A percentile compares a stretch with the other conserved stretches of the same genome.
These are phyloP conservation scores for Ganoderma resinaceum DNA, from an alignment of 1,284 basidiomycete genomes.

Conservation along the genomic window DNA sequence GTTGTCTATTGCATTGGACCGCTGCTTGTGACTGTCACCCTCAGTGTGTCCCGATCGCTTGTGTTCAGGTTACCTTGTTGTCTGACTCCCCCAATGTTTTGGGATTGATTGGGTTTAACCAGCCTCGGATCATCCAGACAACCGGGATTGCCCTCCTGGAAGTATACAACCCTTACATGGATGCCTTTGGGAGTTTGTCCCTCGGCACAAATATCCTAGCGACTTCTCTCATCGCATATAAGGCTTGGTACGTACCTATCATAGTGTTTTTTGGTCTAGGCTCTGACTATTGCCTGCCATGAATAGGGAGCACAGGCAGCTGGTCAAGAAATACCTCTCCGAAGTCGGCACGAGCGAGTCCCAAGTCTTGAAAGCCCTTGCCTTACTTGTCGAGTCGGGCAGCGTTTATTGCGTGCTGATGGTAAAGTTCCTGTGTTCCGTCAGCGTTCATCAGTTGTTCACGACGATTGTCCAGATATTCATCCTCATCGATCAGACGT, in stretches of 20 bases:
- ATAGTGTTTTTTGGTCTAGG: too few relatives aligned
- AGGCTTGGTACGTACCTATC: slow-evolving; percentile 2
- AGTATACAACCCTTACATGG: background rate
- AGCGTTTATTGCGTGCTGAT: background rate
- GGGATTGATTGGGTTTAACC: too few relatives aligned
- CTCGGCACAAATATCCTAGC: background rate
- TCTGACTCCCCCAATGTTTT: background rate
- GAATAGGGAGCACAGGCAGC: too few relatives aligned
- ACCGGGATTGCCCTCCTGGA: too few relatives aligned
- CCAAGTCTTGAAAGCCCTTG: background rate
- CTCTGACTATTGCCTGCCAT: too few relatives aligned
- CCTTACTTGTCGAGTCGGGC: background rate
- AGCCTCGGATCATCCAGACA: too few relatives aligned
- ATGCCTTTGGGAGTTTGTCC: background rate
- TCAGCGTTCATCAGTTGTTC: too few relatives aligned
- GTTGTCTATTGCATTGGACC: background rate
- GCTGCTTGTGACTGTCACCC: background rate
- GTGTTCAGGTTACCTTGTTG: background rate
- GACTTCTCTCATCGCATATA: slow-evolving; percentile 4
- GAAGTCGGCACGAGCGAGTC: background rate
- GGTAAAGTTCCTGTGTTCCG: too few relatives aligned
- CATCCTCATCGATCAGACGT: background rate
- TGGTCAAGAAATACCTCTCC: too few relatives aligned
- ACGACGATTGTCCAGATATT: background rate
- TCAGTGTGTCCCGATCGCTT: background rate